Percentiles rank a stretch among this genome's conserved stretches.
phyloP scores from a whole-genome alignment of 139 green algal genomes.

The Tetradesmus obliquus region DNA sequence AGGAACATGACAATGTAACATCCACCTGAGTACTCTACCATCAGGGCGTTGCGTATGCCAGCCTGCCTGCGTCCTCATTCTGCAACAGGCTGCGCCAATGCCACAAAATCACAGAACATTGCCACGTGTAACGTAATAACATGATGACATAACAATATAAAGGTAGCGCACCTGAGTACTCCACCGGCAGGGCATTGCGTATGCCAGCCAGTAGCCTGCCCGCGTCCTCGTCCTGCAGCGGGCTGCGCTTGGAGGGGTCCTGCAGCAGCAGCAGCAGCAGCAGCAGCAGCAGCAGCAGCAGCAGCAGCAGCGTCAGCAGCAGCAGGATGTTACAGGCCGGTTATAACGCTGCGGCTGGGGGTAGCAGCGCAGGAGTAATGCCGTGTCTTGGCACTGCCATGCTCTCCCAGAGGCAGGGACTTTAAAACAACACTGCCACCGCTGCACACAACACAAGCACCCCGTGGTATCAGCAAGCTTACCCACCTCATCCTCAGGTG shows the following conservation, averaged over 20 bases:
- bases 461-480: too few relatives aligned
- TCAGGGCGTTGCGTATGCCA: too few relatives aligned
- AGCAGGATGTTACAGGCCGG: not conserved
- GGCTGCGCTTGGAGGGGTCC: not conserved
- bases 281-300: not conserved
- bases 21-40: not conserved
- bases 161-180: not conserved
- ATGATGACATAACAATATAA: too few relatives aligned
- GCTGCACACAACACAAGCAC: too few relatives aligned
- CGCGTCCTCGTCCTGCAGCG: slow-evolving; percentile 6
- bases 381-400: too few relatives aligned
- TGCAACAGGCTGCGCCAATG: too few relatives aligned
- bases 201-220: slow-evolving; percentile 38
- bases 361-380: not conserved
- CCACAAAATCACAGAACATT: too few relatives aligned
- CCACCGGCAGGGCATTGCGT: not conserved
- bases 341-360: not conserved
- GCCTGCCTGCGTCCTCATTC: too few relatives aligned
- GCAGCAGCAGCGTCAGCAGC: not conserved
- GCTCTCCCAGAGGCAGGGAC: too few relatives aligned
- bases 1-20: not conserved
- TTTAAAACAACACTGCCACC: too few relatives aligned
- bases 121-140: too few relatives aligned
- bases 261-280: not conserved
- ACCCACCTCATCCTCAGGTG: slow-evolving; percentile 13